These are phyloP conservation scores for Lablab purpureus DNA, from an alignment of 306 rosid genomes.

Conservation along the genomic window DNA sequence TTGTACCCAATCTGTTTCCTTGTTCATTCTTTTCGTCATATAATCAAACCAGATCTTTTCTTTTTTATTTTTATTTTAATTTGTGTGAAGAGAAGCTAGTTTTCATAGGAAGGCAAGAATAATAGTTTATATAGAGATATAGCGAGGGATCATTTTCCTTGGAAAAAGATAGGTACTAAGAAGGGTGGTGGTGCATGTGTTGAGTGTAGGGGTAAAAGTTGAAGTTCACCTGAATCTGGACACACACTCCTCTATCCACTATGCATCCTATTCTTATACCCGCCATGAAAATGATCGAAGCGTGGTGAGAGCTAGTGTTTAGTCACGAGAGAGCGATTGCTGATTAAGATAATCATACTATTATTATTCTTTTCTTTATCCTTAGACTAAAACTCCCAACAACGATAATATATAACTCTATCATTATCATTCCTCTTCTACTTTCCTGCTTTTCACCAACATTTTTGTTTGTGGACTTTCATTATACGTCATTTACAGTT, in stretches of 20 bases:
- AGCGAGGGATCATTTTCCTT: slow-evolving; percentile 32
- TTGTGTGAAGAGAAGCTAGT: neutral
- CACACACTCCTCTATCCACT: slow-evolving; percentile 22
- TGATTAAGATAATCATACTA: neutral
- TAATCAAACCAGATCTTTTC: slow-evolving; percentile 3
- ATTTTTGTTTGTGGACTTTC: slow-evolving; percentile 38
- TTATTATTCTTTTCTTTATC: neutral
- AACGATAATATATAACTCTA: neutral
- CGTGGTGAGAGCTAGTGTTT: neutral
- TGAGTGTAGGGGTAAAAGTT: slow-evolving; percentile 23
- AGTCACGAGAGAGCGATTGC: neutral
- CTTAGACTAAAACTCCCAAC: neutral
- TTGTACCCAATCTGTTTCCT: neutral
- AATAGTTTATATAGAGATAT: slow-evolving; percentile 35
- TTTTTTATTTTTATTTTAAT: neutral
- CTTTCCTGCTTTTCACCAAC: neutral
- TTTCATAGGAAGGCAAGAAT: slow-evolving; percentile 28
- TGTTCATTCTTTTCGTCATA: slow-evolving; percentile 15
- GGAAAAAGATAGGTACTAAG: slow-evolving; percentile 26
- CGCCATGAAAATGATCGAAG: neutral
- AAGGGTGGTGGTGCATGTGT: slow-evolving; percentile 31
- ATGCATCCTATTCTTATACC: slow-evolving; percentile 39
- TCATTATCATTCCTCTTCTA: neutral
- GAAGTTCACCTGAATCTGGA: slow-evolving; percentile 40
- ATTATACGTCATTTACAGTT: neutral